Conservation (phyloP, 1,284 basidiomycete genomes). For the Microbotryum intermedium region DNA sequence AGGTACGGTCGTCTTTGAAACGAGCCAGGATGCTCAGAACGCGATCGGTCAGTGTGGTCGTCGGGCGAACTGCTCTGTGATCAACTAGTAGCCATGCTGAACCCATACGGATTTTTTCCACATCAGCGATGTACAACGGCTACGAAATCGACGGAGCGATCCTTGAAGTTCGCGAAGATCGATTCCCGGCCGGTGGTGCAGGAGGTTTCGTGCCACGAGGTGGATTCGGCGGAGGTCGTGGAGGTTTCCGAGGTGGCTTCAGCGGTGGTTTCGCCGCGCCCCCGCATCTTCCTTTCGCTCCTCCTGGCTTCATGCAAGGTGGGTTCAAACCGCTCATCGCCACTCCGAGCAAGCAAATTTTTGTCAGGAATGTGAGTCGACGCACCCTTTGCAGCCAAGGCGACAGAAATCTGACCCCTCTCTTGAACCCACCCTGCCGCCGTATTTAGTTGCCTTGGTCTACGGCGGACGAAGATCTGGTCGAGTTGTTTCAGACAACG, state of each 20-base stretch:
- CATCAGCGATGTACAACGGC: conserved; percentile 78
- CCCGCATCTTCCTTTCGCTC: too few species aligned
- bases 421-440: too few species aligned
- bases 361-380: conserved; percentile 83
- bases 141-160: conserved; percentile 88
- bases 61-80: neutral
- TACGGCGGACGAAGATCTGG: conserved; percentile 95
- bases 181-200: conserved; percentile 86
- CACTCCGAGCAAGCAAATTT: conserved; percentile 89
- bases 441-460: conserved; percentile 80
- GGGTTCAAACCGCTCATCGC: conserved; percentile 35
- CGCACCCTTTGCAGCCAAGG: neutral
- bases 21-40: conserved; percentile 75
- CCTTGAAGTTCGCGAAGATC: conserved; percentile 80
- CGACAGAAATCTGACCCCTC: neutral
- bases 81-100: neutral
- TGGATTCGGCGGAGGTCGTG: conserved; percentile 18
- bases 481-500: conserved; percentile 95
- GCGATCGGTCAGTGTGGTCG: conserved; percentile 64
- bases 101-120: neutral
- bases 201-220: conserved; percentile 62
- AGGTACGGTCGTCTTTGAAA: conserved; percentile 85
- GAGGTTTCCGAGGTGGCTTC: conserved; percentile 32
- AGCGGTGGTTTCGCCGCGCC: conserved; percentile 31
- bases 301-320: too few species aligned